Base-by-base conservation (phyloP, 768 basidiomycete species). In the Tulasnella sp. region DNA sequence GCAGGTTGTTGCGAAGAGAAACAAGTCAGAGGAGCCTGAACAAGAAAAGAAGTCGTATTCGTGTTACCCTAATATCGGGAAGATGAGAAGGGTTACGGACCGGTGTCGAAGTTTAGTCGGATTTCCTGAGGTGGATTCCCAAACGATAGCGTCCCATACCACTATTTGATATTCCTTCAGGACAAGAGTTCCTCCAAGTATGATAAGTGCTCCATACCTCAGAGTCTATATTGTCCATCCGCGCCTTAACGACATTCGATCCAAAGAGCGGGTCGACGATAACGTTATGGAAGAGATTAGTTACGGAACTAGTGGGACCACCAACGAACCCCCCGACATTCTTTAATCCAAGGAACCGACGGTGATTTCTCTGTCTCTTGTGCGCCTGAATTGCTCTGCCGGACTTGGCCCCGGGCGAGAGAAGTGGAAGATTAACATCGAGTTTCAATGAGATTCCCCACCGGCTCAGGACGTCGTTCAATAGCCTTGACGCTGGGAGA, bases 41-140 rank as follows among this genome's bases (percentile, higher is more conserved):
- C 1, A 23, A 2, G n/a, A 57, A n/a, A 32, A 0, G 46, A 75
- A 7, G 26, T 23, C 9, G 5, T 51, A 15, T 39, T 11, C 1
- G 37, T 39, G 20, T 29, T n/a, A n/a, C n/a, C n/a, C n/a, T n/a
- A n/a, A n/a, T n/a, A n/a, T n/a, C n/a, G n/a, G n/a, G n/a, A n/a
- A n/a, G n/a, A n/a, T n/a, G n/a, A n/a, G n/a, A n/a, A n/a, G n/a
- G n/a, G n/a, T 18, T n/a, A 9, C 48, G 5, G 57, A 75, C 74
- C 74, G 0, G 74, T 75, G n/a, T 75, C 74, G 39, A 75, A 75
- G 35, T 75, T 75, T 11, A 75, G 74, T 44, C 57, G 57, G 42
- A 75, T 75, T n/a, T 44, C 46, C 46, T 75, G 74, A 4, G 48
- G 48, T 37, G 74, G 74, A 39, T 15, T 75, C 40, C 74, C 74